A percentile compares a stretch with the other conserved stretches of the same genome.
Evolutionary conservation across 2,329 filamentous ascomycete species (phyloP).

Genomic region (Aspergillus carbonarius): DNA sequence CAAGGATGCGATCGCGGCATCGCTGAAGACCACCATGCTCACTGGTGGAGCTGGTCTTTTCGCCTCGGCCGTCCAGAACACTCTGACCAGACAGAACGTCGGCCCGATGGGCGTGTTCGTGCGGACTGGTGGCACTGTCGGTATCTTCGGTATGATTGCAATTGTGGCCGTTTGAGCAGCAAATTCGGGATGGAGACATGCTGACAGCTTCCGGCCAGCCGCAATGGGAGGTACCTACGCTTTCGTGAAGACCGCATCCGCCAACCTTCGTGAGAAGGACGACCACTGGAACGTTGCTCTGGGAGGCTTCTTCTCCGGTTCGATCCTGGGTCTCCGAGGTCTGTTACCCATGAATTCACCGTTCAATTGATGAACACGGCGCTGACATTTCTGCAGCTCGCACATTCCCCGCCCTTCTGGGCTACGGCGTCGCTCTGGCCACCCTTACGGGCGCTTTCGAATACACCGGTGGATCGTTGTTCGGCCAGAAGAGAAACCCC

Average conservation of each 20-base stretch:
- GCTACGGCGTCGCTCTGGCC: conserved; percentile 62
- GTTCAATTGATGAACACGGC: conserved; percentile 9
- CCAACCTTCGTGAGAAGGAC: conserved; percentile 83
- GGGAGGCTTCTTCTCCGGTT: conserved; percentile 74
- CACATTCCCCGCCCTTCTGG: conserved; percentile 68
- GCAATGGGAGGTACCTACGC: conserved; percentile 72
- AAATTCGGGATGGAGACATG: background rate
- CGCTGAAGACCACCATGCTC: conserved; percentile 63
- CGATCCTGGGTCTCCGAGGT: conserved; percentile 72
- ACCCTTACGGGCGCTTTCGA: conserved; percentile 63
- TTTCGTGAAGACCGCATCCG: conserved; percentile 72
- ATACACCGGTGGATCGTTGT: conserved; percentile 63
- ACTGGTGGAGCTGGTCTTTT: conserved; percentile 69
- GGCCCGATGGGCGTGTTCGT: conserved; percentile 79
- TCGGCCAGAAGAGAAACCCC: conserved; percentile 55
- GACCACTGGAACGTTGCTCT: conserved; percentile 73
- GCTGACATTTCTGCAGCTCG: conserved; percentile 47
- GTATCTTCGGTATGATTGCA: conserved; percentile 57
- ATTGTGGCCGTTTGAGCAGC: background rate
- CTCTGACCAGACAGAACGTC: conserved; percentile 77
- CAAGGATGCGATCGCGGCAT: conserved; percentile 70
- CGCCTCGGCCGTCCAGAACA: conserved; percentile 79
- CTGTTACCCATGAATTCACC: conserved; percentile 28
- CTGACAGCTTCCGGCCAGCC: conserved; percentile 49
- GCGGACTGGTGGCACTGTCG: conserved; percentile 72